Evolutionary conservation across 1,284 basidiomycete genomes (phyloP).

Genomic region (Puccinia horiana): DNA sequence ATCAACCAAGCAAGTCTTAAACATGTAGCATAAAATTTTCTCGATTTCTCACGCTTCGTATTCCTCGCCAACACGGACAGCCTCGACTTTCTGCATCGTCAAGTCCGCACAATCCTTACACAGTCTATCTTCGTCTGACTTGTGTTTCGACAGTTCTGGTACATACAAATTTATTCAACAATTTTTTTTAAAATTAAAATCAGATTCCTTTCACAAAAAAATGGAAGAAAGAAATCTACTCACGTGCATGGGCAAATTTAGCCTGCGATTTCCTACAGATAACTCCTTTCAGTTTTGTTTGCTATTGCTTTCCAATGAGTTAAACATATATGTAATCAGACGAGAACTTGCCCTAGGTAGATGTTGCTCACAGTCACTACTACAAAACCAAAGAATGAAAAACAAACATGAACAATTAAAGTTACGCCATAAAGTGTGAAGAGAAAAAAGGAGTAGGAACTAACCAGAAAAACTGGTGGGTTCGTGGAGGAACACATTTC

Average conservation of each 20-base stretch:
- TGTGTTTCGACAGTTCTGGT: slow-evolving; percentile 28
- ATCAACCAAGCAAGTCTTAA: neutral
- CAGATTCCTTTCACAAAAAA: neutral
- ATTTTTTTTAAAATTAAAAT: neutral
- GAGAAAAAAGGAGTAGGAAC: neutral
- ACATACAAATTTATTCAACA: neutral
- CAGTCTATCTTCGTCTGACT: slow-evolving; percentile 29
- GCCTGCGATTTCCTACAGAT: neutral
- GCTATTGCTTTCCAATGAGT: too few relatives aligned
- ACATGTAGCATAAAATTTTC: too few relatives aligned
- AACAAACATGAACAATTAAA: neutral
- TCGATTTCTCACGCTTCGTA: slow-evolving; percentile 28
- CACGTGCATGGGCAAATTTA: slow-evolving; percentile 15
- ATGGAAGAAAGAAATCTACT: neutral
- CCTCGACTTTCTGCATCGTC: slow-evolving; percentile 29
- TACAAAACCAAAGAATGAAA: neutral
- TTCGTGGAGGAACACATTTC: neutral
- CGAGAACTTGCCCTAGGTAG: neutral
- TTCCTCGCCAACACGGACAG: slow-evolving; percentile 21
- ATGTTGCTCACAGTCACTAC: slow-evolving; percentile 5
- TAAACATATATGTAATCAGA: too few relatives aligned
- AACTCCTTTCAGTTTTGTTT: too few relatives aligned
- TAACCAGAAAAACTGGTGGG: neutral
- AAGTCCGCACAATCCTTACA: slow-evolving; percentile 26
- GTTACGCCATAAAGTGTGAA: too few relatives aligned